Base-by-base conservation (phyloP, 345 rosid genomes). In the Pistacia atlantica region DNA sequence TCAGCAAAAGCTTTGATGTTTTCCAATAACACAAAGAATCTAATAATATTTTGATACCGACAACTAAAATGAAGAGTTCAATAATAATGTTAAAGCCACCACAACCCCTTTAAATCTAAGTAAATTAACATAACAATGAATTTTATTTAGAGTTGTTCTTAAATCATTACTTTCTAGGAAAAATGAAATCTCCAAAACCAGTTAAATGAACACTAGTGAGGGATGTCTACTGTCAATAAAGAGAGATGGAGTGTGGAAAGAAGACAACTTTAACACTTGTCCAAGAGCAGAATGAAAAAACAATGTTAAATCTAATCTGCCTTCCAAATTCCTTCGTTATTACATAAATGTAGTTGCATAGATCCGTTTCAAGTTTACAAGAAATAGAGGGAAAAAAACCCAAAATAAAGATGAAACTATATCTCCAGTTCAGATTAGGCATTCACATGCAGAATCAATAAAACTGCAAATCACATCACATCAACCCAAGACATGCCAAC, bases 1-100 rank as follows among this genome's bases (percentile, higher is more conserved):
- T 73, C 67, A 71, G 67, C 12, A 72, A 48, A 35, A 55, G 10
- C 7, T 56, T 79, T 51, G 14, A 80, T 10, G 60, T 77, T 48
- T 73, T 38, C 62, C 28, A 57, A 20, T 25, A 74, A 48, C 37
- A 74, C 37, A 33, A 16, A 10, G 48, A 56, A 38, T 8, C 31
- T 5, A 31, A 48, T 65, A 64, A 55, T 51, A 5, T 31, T n/a
- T 63, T 42, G 7, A 13, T 3, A 25, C 52, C 49, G 16, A 59
- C 13, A 11, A 22, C 65, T 28, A 73, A 17, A 61, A 11, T 45
- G 42, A 18, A 7, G 48, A 31, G 31, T 61, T 16, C 28, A 48
- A 42, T 59, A 46, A 31, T 52, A 45, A 3, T 28, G 13, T 68
- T 2, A 35, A 57, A n/a, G 12, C 7, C 25, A 52, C 37, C 37